A percentile compares a stretch with the other conserved stretches of the same genome.
Conservation (phyloP, 768 basidiomycete species). For the Suillus tomentosus region DNA sequence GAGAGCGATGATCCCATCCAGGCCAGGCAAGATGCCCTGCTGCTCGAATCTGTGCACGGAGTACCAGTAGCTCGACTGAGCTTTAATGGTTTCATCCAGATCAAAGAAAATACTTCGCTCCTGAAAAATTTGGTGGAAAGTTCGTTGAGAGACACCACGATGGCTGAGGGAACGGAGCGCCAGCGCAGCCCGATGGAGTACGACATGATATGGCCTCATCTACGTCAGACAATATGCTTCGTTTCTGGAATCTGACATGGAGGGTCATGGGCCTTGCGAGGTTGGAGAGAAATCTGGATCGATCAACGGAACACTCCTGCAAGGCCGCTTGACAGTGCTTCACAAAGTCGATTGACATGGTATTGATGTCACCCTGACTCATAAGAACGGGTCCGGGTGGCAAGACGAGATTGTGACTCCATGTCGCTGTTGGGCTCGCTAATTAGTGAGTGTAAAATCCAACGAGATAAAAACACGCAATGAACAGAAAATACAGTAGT, state of each 20-base stretch:
- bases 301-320: background rate
- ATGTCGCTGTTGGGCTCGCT: too few relatives aligned
- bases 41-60: background rate
- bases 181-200: background rate
- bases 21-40: background rate
- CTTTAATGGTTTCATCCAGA: background rate
- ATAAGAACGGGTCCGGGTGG: too few relatives aligned
- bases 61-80: background rate
- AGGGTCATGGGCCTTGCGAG: background rate
- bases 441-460: too few relatives aligned
- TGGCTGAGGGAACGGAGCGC: background rate
- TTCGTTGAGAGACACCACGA: background rate
- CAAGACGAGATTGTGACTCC: too few relatives aligned
- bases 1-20: background rate
- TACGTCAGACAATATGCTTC: background rate
- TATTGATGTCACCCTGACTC: background rate
- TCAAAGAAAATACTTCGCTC: background rate
- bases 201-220: background rate
- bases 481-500: too few relatives aligned
- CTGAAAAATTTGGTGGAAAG: background rate
- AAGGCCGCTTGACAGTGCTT: background rate
- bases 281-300: background rate
- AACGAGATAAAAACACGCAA: too few relatives aligned
- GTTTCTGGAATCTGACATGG: background rate
- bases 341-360: background rate